A percentile compares a stretch with the other conserved stretches of the same genome.
Evolutionary conservation across 331 rosid genomes (phyloP).

Genomic region (Arachis monticola): DNA sequence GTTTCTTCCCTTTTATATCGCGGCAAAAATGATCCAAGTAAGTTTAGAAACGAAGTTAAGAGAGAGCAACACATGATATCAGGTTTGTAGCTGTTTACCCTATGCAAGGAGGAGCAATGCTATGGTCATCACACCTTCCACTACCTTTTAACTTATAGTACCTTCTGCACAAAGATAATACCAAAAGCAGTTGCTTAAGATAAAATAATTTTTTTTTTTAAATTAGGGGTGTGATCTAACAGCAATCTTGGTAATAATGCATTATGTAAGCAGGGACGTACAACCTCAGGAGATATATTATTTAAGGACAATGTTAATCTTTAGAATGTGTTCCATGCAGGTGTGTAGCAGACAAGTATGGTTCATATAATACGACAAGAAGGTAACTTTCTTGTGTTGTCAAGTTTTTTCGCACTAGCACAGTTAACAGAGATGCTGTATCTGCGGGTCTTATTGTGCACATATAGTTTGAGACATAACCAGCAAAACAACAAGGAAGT

Average conservation of each 20-base stretch:
- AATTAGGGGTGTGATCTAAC: neutral
- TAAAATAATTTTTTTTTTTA: neutral
- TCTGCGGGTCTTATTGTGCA: neutral
- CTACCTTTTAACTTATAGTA: constrained; percentile 67
- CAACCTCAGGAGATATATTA: neutral
- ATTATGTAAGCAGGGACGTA: constrained; percentile 2
- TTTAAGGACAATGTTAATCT: constrained; percentile 24
- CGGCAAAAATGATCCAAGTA: constrained; percentile 11
- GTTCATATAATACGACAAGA: neutral
- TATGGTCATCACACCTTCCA: constrained; percentile 67
- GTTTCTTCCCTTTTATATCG: constrained; percentile 26
- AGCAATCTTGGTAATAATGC: neutral
- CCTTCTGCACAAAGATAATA: constrained; percentile 62
- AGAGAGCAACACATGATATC: constrained; percentile 30
- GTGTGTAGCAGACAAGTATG: neutral
- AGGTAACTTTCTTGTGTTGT: neutral
- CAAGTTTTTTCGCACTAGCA: neutral
- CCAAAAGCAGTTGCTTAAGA: neutral
- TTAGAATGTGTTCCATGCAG: constrained; percentile 23
- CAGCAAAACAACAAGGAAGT: constrained; percentile 2
- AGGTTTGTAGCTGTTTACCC: constrained; percentile 61
- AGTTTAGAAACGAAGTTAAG: neutral
- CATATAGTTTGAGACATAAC: constrained; percentile 23
- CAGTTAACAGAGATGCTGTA: neutral
- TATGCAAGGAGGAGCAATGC: constrained; percentile 73